Percentiles rank a stretch among this genome's conserved stretches.
Evolutionary conservation across 805 yeast species (phyloP).

Genomic region (Isabelozyma pseudorhagii): DNA sequence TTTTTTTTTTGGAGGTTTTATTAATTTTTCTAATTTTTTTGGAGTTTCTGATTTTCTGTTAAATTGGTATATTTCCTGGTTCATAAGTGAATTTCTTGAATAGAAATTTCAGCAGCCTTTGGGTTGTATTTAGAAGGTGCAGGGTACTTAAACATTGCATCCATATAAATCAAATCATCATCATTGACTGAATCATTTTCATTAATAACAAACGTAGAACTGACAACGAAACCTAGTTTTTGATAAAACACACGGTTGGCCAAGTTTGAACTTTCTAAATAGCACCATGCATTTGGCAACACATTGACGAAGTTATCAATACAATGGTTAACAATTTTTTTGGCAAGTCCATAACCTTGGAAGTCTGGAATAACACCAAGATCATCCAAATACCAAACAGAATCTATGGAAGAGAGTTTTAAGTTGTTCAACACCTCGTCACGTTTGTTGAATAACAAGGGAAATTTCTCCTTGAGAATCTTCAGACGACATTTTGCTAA

Average conservation of each 20-base stretch:
- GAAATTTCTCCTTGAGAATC: constrained; percentile 49
- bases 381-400: constrained; percentile 57
- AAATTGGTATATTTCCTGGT: not conserved
- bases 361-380: constrained; percentile 56
- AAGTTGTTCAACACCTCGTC: constrained; percentile 40
- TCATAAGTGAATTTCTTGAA: not conserved
- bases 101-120: not conserved
- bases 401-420: constrained; percentile 21
- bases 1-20: not conserved
- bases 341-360: constrained; percentile 58
- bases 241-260: constrained; percentile 51
- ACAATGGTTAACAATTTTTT: constrained; percentile 48
- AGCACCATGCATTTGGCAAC: constrained; percentile 26
- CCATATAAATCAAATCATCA: constrained; percentile 13
- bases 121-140: constrained; percentile 1
- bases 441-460: constrained; percentile 43
- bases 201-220: constrained; percentile 29
- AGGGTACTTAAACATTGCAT: constrained; percentile 17
- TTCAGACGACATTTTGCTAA: constrained; percentile 46
- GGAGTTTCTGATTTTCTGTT: not conserved
- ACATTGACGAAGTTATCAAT: constrained; percentile 43
- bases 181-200: constrained; percentile 9
- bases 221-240: constrained; percentile 47
- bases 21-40: constrained; percentile 3
- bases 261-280: constrained; percentile 57